Base-by-base conservation (phyloP, 768 basidiomycete species). In the Phanerochaete sordida region DNA sequence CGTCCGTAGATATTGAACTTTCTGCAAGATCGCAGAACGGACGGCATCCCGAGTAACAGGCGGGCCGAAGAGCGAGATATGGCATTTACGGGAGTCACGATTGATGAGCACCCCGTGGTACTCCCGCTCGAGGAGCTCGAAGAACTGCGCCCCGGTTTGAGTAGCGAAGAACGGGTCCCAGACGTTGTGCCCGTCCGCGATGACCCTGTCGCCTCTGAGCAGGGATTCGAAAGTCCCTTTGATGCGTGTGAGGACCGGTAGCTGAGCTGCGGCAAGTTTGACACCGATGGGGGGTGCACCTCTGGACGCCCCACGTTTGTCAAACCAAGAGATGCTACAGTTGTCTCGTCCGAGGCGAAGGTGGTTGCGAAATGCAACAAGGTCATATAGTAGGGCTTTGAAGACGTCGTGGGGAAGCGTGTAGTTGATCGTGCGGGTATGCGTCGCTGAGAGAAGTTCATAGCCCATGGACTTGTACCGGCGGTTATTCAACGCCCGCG, bases 101-200 rank as follows among this genome's bases (percentile, higher is more conserved):
- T 75, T 72, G 46, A 90, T 78, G 28, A 70, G 66, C 23, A 88
- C 71, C 0, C 72, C 75, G 0, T 73, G 70, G 48, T 79, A 66
- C 11, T 63, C 59, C 1, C 58, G 61, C 57, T 83, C 75, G 12
- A 91, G 57, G 0, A 74, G 68, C 0, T 73, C 64, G 49, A 92
- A 55, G 67, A 80, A 90, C 0, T 15, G 23, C 0, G 49, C 43
- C 0, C 88, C 88, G 6, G 71, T 70, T 0, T 64, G 59, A 3
- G 75, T 62, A 23, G 67, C 66, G 61, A 93, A 86, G 70, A 83
- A 91, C 3, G 77, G 73, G 60, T 91, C 86, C 90, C 90, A 93
- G 8, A 81, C 73, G 1, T 77, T 72, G 43, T 80, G 79, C 28
- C 79, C 82, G 47, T 83, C 77, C 19, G 80, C 65, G 27, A 72